These are phyloP conservation scores for Punctularia strigosozonata DNA, from an alignment of 768 basidiomycete genomes.

Conservation along the genomic window DNA sequence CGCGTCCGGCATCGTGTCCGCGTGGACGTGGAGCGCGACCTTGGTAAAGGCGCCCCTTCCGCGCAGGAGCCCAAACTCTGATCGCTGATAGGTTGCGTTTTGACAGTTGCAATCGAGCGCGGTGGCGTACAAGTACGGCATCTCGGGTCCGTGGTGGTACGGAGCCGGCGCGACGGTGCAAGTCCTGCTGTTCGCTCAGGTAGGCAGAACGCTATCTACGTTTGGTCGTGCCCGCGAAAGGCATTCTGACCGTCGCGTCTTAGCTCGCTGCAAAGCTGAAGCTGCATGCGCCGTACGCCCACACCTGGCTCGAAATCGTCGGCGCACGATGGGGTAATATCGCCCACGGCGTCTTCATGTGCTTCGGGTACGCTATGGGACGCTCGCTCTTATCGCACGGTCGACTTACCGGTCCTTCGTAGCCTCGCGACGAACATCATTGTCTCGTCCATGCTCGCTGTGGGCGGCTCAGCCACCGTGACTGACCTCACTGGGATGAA, in stretches of 20 bases:
- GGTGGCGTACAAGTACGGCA: constrained; percentile 77
- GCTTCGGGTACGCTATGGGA: constrained; percentile 53
- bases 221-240: neutral
- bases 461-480: constrained; percentile 82
- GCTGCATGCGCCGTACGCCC: constrained; percentile 77
- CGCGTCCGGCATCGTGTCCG: constrained; percentile 84
- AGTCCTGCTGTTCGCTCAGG: constrained; percentile 83
- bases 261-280: constrained; percentile 88
- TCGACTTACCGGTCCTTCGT: neutral
- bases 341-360: constrained; percentile 79
- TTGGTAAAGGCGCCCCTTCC: constrained; percentile 27
- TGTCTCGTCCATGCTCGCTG: constrained; percentile 76
- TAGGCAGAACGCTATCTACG: constrained; percentile 12
- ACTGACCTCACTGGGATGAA: constrained; percentile 81
- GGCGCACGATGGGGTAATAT: constrained; percentile 65
- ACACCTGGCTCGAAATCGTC: constrained; percentile 87
- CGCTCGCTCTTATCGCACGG: neutral
- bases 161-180: constrained; percentile 84
- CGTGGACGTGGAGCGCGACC: constrained; percentile 88
- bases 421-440: constrained; percentile 86
- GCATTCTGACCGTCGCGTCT: neutral
- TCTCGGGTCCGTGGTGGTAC: constrained; percentile 87
- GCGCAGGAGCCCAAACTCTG: neutral
- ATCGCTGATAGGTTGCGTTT: neutral
- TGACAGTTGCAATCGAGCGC: constrained; percentile 65